Conservation (phyloP, 208 protist genomes). For the Porcisia hertigi region DNA sequence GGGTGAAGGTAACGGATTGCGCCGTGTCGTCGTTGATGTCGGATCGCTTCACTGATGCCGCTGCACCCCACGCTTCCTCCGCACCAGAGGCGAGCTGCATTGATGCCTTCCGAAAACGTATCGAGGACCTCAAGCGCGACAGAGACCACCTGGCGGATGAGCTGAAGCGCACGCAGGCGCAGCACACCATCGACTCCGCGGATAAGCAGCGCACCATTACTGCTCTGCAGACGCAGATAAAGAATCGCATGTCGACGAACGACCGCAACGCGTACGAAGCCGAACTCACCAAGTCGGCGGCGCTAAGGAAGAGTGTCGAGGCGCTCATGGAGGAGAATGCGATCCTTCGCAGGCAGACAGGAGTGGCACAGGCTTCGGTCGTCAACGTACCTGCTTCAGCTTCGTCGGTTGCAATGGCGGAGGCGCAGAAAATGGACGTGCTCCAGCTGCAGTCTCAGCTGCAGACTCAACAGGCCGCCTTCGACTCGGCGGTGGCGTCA, state of each 20-base stretch:
- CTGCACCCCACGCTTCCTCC: not conserved
- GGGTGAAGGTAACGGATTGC: not conserved
- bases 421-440: slow-evolving; percentile 30
- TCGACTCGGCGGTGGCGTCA: slow-evolving; percentile 28
- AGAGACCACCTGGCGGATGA: slow-evolving; percentile 45
- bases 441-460: slow-evolving; percentile 34
- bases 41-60: not conserved
- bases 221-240: slow-evolving; percentile 41
- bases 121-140: slow-evolving; percentile 48
- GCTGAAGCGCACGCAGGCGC: slow-evolving; percentile 43
- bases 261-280: slow-evolving; percentile 43
- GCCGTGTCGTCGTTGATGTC: not conserved
- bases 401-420: slow-evolving; percentile 16
- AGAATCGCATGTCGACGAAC: slow-evolving; percentile 34
- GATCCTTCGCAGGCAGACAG: slow-evolving; percentile 13
- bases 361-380: slow-evolving; percentile 1
- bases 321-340: slow-evolving; percentile 37
- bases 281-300: slow-evolving; percentile 34
- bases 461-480: slow-evolving; percentile 26
- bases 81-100: slow-evolving; percentile 17
- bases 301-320: slow-evolving; percentile 42
- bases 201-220: slow-evolving; percentile 47
- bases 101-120: slow-evolving; percentile 25
- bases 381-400: slow-evolving; percentile 4
- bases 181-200: slow-evolving; percentile 29